A percentile compares a stretch with the other conserved stretches of the same genome.
These are phyloP conservation scores for Auricularia auricula-judae DNA, from an alignment of 768 basidiomycete genomes.

Conservation along the genomic window DNA sequence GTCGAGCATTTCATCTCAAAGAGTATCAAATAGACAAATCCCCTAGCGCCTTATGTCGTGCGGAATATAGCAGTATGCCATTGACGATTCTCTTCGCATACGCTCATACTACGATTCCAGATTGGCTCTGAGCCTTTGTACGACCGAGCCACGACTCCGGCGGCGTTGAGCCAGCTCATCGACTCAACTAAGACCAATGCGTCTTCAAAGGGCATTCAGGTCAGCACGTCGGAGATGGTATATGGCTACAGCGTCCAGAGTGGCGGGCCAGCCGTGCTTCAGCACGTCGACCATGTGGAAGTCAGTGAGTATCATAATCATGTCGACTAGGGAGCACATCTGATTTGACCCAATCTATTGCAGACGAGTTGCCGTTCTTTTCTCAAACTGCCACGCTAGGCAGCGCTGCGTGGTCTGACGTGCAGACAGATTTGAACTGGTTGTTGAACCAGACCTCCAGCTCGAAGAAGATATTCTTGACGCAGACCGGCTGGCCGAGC, in stretches of 20 bases:
- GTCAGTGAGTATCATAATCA: neutral
- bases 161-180: neutral
- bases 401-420: neutral
- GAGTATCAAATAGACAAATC: neutral
- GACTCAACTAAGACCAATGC: neutral
- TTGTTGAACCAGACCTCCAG: neutral
- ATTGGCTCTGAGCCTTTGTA: slow-evolving; percentile 4
- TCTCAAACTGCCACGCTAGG: neutral
- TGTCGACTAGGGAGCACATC: neutral
- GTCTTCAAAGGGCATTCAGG: neutral
- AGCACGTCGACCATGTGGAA: neutral
- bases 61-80: slow-evolving; percentile 5
- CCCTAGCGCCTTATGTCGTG: slow-evolving; percentile 8
- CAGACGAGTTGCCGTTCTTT: neutral
- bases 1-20: neutral
- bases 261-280: neutral
- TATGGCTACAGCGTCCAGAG: neutral
- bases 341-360: neutral
- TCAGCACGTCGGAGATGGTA: neutral
- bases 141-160: neutral
- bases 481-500: neutral
- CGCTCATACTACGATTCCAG: neutral
- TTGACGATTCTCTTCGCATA: neutral
- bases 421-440: neutral
- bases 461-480: neutral